Evolutionary conservation across 805 yeast species (phyloP), one percentile per base, ranked within the genome.

Genomic region (Kuraishia piskuri): DNA sequence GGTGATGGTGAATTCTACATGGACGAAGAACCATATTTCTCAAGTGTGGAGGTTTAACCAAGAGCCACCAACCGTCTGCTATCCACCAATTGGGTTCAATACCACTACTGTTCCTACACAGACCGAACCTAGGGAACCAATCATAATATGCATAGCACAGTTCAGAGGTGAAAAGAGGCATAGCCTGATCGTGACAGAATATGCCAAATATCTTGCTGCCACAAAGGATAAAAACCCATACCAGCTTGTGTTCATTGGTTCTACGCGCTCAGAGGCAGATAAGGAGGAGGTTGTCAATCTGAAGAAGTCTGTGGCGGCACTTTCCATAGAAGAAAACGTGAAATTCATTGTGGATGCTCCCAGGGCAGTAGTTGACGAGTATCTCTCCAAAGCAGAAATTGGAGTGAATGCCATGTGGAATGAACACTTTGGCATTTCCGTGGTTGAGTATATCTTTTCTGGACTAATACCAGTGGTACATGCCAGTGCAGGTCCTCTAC

Each of bases 341-440:
- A 73, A 79, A 49, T 85, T 90, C 61, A 71, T 83, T 0, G 76
- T 87, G 4, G 95, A 94, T 68, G 86, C 92, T 24, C 76, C 89
- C 9, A 88, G 88, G 70, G 75, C 73, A 1, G 76, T 74, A 19
- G 83, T 95, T 14, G 71, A 80, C 52, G 63, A 69, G 25, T 75
- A 80, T 52, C 72, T 95, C 36, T 61, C 71, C 12, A 70, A 67
- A 14, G 79, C 90, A 2, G 79, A 83, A 23, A 83, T 81, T 62
- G 99, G 99, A 4, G 73, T 94, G 45, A 92, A 94, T 63, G 90
- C 96, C 26, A 94, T 94, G 99, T 94, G 99, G 99, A 94, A 94
- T 69, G 99, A 94, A 72, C 99, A 94, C 71, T 94, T 94, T 67
- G 99, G 99, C 20, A 94, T 94, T 62, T 92, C 96, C 1, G 92